These are phyloP conservation scores for Lizonia empirigonia DNA, from an alignment of 2,329 filamentous ascomycete species.

Conservation along the genomic window DNA sequence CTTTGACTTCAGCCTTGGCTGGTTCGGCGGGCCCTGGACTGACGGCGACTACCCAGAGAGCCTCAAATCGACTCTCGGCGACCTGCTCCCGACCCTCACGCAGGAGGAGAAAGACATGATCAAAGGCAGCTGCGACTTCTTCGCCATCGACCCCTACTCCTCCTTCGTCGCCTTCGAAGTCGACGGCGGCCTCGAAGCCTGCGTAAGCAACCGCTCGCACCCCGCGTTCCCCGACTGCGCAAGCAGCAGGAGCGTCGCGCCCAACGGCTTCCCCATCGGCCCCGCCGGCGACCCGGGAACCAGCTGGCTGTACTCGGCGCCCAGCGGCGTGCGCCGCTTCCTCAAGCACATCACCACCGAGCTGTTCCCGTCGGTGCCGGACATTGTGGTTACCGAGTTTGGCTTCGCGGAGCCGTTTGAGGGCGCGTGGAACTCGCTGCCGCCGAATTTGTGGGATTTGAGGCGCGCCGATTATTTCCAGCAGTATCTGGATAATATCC, in stretches of 20 bases:
- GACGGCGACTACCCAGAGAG: constrained; percentile 52
- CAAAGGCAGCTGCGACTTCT: constrained; percentile 54
- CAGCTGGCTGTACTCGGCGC: constrained; percentile 51
- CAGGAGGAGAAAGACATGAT: constrained; percentile 49
- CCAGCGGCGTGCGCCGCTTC: constrained; percentile 49
- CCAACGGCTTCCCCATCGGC: constrained; percentile 54
- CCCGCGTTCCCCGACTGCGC: constrained; percentile 53
- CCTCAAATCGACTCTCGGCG: constrained; percentile 49
- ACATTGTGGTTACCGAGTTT: constrained; percentile 52
- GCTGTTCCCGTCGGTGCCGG: constrained; percentile 51
- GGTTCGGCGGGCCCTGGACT: constrained; percentile 56
- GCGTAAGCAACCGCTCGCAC: constrained; percentile 49
- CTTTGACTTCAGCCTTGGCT: constrained; percentile 52
- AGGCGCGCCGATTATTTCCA: constrained; percentile 51
- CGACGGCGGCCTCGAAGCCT: constrained; percentile 46
- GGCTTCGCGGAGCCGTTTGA: constrained; percentile 53
- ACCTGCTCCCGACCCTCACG: constrained; percentile 48
- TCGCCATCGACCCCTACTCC: constrained; percentile 49
- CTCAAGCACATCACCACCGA: constrained; percentile 51
- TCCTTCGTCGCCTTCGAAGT: constrained; percentile 41
- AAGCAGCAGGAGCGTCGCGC: constrained; percentile 36
- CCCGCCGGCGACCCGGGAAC: constrained; percentile 52
- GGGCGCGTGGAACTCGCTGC: constrained; percentile 32
- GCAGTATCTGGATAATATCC: constrained; percentile 50
- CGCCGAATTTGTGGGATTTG: constrained; percentile 49